A percentile compares a stretch with the other conserved stretches of the same genome.
Evolutionary conservation across 176 grass and related monocot genomes (phyloP).

Genomic region (Hyparrhenia diplandra): DNA sequence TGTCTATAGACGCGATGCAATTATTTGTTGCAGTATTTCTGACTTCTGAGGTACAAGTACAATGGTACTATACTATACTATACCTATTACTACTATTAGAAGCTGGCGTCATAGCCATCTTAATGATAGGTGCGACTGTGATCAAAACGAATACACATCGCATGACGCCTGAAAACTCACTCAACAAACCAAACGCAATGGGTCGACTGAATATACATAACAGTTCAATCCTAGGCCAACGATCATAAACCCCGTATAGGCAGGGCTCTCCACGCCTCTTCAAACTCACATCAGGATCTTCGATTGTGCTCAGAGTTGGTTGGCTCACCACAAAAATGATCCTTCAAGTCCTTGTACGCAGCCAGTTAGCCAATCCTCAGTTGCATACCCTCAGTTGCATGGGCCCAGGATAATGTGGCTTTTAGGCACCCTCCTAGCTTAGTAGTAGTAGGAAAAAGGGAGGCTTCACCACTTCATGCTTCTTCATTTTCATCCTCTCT

Average conservation of each 20-base stretch:
- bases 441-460: neutral
- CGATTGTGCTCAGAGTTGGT: neutral
- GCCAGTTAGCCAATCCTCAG: neutral
- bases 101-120: neutral
- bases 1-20: neutral
- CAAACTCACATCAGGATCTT: neutral
- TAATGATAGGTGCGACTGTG: neutral
- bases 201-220: neutral
- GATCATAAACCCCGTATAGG: neutral
- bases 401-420: constrained; percentile 1
- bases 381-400: too few relatives aligned
- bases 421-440: neutral
- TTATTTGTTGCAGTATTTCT: neutral
- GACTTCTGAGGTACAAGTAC: neutral
- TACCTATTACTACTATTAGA: neutral
- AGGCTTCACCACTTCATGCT: constrained; percentile 29
- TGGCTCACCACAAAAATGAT: neutral
- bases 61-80: neutral
- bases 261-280: neutral
- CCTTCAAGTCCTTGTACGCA: neutral
- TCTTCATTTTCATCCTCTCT: constrained; percentile 56
- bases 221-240: neutral
- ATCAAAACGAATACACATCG: neutral
- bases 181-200: neutral
- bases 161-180: neutral